These are phyloP conservation scores for Sclerotinia trifoliorum DNA, from an alignment of 2,329 filamentous ascomycete genomes.

Conservation along the genomic window DNA sequence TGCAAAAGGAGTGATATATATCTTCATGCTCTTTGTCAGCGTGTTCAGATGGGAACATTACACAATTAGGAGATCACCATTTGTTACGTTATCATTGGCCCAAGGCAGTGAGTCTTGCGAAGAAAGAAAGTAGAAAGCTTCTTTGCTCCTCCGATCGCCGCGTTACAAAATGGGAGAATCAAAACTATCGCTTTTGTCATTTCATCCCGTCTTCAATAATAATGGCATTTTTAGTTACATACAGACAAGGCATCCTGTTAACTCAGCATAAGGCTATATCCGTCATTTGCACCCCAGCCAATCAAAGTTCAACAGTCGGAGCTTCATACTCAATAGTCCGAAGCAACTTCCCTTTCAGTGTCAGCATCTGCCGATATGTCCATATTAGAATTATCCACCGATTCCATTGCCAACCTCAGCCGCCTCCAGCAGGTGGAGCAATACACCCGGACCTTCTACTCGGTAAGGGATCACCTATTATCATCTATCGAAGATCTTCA, in stretches of 20 bases:
- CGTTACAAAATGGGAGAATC: background rate
- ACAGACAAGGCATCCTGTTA: slow-evolving; percentile 1
- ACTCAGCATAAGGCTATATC: background rate
- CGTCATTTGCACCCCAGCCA: background rate
- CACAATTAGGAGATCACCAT: background rate
- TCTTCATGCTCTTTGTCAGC: slow-evolving; percentile 5
- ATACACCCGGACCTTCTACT: slow-evolving; percentile 3
- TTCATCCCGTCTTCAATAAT: background rate
- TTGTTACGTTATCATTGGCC: background rate
- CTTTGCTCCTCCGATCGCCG: background rate
- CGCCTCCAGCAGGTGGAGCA: background rate
- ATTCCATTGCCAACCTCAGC: background rate
- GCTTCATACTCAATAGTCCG: background rate
- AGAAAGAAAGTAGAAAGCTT: background rate
- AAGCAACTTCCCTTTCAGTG: background rate
- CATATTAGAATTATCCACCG: background rate
- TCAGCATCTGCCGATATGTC: background rate
- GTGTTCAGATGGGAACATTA: background rate
- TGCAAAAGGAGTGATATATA: background rate
- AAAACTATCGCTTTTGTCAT: background rate
- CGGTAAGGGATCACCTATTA: background rate
- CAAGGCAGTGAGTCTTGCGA: background rate
- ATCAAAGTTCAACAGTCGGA: background rate
- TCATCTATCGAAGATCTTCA: background rate
- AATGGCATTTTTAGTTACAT: background rate